Conservation (phyloP, 2,329 filamentous ascomycete species). For the Colletotrichum godetiae region DNA sequence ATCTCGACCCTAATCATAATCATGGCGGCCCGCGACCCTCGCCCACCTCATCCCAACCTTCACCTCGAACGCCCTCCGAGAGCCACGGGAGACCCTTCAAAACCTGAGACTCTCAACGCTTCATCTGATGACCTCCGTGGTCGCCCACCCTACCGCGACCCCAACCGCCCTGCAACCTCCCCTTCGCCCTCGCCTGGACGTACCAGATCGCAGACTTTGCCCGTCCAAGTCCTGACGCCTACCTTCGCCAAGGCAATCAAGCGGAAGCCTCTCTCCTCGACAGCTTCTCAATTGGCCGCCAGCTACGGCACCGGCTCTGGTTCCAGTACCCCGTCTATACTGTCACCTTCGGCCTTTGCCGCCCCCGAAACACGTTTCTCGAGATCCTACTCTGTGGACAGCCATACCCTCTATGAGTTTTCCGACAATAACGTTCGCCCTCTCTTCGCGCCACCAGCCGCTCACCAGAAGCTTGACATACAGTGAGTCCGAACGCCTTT, state of each 20-base stretch:
- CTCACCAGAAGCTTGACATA: constrained; percentile 28
- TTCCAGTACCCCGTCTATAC: constrained; percentile 38
- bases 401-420: constrained; percentile 72
- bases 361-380: constrained; percentile 65
- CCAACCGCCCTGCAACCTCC: constrained; percentile 36
- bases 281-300: constrained; percentile 62
- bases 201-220: constrained; percentile 36
- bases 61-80: constrained; percentile 25
- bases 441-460: constrained; percentile 33
- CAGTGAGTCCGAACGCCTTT: constrained; percentile 32
- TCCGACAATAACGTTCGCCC: constrained; percentile 43
- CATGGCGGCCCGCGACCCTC: constrained; percentile 34
- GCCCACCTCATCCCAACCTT: constrained; percentile 30
- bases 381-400: constrained; percentile 68
- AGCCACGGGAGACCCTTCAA: constrained; percentile 32
- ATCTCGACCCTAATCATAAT: constrained; percentile 31
- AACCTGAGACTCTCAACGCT: constrained; percentile 37
- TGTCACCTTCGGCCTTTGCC: constrained; percentile 53
- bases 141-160: constrained; percentile 30
- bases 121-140: constrained; percentile 34
- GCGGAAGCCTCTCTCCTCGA: constrained; percentile 70
- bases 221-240: constrained; percentile 22
- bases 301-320: constrained; percentile 60
- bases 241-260: constrained; percentile 52
- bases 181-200: constrained; percentile 37